Conservation (phyloP, 371 early-diverging fungal species). For the Batkoa obscura region DNA sequence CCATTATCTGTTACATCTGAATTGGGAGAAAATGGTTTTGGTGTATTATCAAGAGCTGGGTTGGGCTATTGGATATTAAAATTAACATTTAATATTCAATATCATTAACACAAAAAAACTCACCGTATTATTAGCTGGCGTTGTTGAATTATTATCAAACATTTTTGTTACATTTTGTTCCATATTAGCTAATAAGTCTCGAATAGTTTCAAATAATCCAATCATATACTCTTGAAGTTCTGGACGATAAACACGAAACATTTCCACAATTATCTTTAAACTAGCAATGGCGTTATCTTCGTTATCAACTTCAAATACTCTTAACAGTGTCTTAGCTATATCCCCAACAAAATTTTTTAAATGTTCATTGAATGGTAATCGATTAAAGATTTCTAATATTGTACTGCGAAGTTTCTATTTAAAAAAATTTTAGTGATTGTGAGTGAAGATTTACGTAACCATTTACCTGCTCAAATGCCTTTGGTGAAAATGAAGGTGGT, state of each 20-base stretch:
- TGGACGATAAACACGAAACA: constrained; percentile 69
- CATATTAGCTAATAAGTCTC: constrained; percentile 81
- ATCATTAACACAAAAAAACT: constrained; percentile 2
- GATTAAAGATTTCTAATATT: constrained; percentile 77
- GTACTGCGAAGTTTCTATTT: constrained; percentile 83
- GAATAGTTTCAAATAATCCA: constrained; percentile 76
- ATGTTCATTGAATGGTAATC: constrained; percentile 71
- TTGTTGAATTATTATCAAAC: constrained; percentile 48
- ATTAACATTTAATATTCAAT: not conserved
- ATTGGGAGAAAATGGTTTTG: constrained; percentile 60
- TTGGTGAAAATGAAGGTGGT: constrained; percentile 58
- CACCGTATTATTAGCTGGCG: constrained; percentile 32
- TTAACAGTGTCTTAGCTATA: constrained; percentile 41
- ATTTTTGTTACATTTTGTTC: constrained; percentile 63
- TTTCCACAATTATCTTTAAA: constrained; percentile 83
- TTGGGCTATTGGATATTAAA: constrained; percentile 21
- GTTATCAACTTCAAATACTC: constrained; percentile 70
- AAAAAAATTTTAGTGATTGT: not conserved
- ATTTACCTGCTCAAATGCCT: constrained; percentile 63
- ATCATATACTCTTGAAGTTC: constrained; percentile 69
- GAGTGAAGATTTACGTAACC: not conserved
- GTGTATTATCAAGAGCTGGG: constrained; percentile 33
- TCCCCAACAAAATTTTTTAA: constrained; percentile 39
- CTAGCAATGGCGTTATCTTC: constrained; percentile 90
- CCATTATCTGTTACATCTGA: constrained; percentile 31